These are phyloP conservation scores for Fusarium bactridioides DNA, from an alignment of 2,329 filamentous ascomycete species.

Conservation along the genomic window DNA sequence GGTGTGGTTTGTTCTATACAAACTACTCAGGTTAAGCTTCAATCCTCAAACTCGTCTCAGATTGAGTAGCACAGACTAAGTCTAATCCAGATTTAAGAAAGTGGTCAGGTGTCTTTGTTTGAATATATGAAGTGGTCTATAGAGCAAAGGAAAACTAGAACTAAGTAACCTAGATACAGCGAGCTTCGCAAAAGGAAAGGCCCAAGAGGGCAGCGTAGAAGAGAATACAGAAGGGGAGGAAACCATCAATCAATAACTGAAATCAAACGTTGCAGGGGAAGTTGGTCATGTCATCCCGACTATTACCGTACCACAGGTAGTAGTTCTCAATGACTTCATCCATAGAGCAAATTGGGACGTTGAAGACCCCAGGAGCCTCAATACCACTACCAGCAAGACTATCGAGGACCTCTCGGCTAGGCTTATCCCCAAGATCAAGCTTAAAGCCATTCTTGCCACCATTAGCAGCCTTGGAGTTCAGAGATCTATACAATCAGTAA, in stretches of 20 bases:
- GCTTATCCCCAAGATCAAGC: not conserved
- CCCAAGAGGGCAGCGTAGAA: rapidly evolving
- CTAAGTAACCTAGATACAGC: rapidly evolving
- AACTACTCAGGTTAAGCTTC: rapidly evolving
- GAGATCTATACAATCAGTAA: no score
- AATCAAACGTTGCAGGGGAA: conserved; percentile 21
- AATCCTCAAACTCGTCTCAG: rapidly evolving
- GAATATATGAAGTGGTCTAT: not conserved
- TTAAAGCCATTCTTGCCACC: conserved; percentile 16
- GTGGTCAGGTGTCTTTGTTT: no score
- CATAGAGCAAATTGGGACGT: conserved; percentile 18
- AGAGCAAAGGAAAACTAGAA: not conserved
- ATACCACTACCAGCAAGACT: conserved; percentile 11
- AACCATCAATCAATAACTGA: rapidly evolving
- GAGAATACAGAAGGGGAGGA: not conserved
- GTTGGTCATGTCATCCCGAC: conserved; percentile 8
- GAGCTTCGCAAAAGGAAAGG: rapidly evolving
- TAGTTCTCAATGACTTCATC: conserved; percentile 22
- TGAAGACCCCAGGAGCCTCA: conserved; percentile 16
- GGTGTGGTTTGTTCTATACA: rapidly evolving
- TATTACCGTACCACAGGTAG: not conserved
- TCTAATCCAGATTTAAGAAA: not conserved
- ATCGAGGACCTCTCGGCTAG: conserved; percentile 7
- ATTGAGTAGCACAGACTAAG: not conserved
- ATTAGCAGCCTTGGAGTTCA: conserved; percentile 17